Conservation (phyloP, 2,329 filamentous ascomycete genomes). For the Aspergillus arachidicola region DNA sequence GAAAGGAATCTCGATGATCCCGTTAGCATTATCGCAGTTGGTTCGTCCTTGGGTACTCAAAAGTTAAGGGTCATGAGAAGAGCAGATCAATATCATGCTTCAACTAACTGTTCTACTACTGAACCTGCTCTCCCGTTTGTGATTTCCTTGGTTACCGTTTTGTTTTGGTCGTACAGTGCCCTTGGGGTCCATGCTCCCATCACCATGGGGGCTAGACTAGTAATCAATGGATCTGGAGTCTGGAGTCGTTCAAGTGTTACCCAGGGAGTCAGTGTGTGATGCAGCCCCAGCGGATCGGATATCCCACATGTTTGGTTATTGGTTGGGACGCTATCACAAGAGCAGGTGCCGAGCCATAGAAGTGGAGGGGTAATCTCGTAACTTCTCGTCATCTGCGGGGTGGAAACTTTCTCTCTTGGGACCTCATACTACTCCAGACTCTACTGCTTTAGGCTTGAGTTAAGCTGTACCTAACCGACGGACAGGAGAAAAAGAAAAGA, state of each 20-base stretch:
- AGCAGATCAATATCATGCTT: neutral
- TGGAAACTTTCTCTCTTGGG: neutral
- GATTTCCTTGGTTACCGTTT: neutral
- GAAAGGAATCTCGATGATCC: constrained; percentile 20
- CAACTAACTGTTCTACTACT: neutral
- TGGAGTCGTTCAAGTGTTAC: neutral
- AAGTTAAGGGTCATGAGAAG: neutral
- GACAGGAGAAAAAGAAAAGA: neutral
- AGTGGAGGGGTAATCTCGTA: constrained; percentile 15
- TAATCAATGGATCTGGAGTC: neutral
- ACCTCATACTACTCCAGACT: neutral
- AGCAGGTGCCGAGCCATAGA: constrained; percentile 15
- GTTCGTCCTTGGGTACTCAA: neutral
- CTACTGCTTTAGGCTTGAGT: neutral
- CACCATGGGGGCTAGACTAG: neutral
- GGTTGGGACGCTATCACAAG: constrained; percentile 14
- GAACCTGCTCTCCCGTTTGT: neutral
- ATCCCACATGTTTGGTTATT: neutral
- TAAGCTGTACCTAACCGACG: neutral
- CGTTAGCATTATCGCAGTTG: constrained; percentile 4
- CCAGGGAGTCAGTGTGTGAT: neutral
- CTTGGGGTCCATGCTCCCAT: neutral
- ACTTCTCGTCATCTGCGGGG: constrained; percentile 14
- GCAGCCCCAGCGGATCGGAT: neutral
- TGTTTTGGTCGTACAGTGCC: neutral